Base-by-base conservation (phyloP, 129 eudicot species). In the Ambrosia artemisiifolia region DNA sequence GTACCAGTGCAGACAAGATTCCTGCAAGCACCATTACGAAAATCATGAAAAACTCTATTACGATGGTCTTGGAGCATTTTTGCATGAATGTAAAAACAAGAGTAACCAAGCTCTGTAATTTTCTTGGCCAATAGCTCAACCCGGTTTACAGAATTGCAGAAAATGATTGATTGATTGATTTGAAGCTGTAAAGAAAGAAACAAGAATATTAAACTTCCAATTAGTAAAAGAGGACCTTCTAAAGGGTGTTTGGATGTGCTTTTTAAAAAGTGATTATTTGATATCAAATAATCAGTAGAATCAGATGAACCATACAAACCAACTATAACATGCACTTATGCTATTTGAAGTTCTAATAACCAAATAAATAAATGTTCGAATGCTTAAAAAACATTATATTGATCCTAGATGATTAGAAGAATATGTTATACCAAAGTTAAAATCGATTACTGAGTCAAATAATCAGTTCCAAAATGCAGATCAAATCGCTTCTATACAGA, bases 51-150 rank as follows among this genome's bases (percentile, higher is more conserved):
- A 13, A 91, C 97, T 80, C 96, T 83, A 79, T 88, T 91, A 28
- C 97, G 88, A 65, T 91, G 97, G 75, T 91, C 96, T 73, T 91
- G 97, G 24, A 91, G 92, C 97, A 91, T 91, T 82, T 91, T 91
- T 56, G 97, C 97, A 79, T 91, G 97, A 67, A 91, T 91, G 66
- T 91, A 91, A 82, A 91, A 91, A 83, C 97, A 91, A 65, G 97
- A 91, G 81, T 86, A 91, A 49, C 96, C 97, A 48, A 91, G 93
- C 82, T 91, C 96, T 5, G 97, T 91, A 36, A 91, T 91, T 80
- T 91, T 88, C 86, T 86, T 88, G 57, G 97, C 97, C 42, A 88
- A 79, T 78, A 91, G 85, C 67, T 91, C 97, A 46, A 91, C 97
- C 44, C 97, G 91, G 60, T 88, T 91, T 62, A 91, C 97, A 18